Percentiles rank a stretch among this genome's conserved stretches.
Evolutionary conservation across 2,329 filamentous ascomycete species (phyloP).

Genomic region (Chaetomiaceae sp.): DNA sequence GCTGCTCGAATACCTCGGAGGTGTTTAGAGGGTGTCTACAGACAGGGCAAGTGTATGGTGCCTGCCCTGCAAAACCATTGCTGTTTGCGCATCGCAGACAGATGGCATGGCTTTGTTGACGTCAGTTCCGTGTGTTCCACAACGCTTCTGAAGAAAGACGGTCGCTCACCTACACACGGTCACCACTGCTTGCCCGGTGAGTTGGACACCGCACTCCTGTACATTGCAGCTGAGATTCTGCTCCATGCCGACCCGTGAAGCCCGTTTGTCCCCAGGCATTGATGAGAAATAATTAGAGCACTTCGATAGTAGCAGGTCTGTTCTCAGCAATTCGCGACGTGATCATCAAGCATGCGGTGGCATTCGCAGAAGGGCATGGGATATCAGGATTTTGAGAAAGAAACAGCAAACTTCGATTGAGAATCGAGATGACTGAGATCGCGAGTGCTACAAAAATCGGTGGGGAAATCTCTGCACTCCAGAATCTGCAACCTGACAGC

Average conservation of each 20-base stretch:
- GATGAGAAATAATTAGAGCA: neutral
- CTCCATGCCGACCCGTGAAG: constrained; percentile 54
- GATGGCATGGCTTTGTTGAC: constrained; percentile 67
- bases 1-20: constrained; percentile 61
- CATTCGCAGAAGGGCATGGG: no score
- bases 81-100: constrained; percentile 68
- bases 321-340: no score
- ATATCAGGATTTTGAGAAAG: no score
- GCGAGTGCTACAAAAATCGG: no score
- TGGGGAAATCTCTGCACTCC: no score
- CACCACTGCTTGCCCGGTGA: constrained; percentile 70
- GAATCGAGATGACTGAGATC: no score
- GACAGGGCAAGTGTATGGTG: constrained; percentile 63
- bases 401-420: no score
- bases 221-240: constrained; percentile 73
- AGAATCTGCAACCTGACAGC: no score
- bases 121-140: neutral
- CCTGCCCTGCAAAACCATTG: constrained; percentile 55
- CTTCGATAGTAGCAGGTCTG: no score
- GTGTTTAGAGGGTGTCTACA: constrained; percentile 65
- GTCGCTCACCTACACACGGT: constrained; percentile 81
- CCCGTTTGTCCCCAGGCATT: no score
- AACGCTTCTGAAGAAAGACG: no score
- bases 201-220: constrained; percentile 65
- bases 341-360: no score